Evolutionary conservation across 192 early-diverging fungal genomes (phyloP), one percentile per base, ranked within the genome.

Genomic region (Podila clonocystis): DNA sequence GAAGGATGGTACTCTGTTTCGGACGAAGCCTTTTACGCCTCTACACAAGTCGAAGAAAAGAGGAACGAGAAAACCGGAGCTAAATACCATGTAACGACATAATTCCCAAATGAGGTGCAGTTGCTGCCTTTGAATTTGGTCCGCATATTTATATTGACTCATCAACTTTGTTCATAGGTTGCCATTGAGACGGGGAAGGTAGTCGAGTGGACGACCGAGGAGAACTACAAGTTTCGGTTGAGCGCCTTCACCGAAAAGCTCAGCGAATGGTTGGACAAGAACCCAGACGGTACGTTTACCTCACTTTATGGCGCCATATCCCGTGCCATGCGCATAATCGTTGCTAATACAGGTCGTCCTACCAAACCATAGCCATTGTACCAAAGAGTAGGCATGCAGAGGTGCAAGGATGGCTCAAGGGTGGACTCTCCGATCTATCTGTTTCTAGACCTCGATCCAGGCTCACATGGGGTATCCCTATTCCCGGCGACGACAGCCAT

Each of bases 1-100:
- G 88, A 92, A 57, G 97, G 97, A 30, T 99, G 96, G 96, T 99
- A 99, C 83, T 91, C 94, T 2, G 91, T 99, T 7, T 97, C 97
- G 15, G 97, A 99, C 74, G 97, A 99, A 84, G 94, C 95, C 0
- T 99, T 96, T 72, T 96, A 96, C 71, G 86, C 95, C 0, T 78
- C 82, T 13, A 82, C 83, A 2, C 94, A 96, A 76, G 89, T 96
- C 0, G 90, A 94, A 62, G 87, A 93, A 71, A 84, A 89, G 24
- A 57, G 67, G 0, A 87, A 90, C 63, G 68, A 79, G 19, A 87
- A 89, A 49, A 84, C 85, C 22, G 90, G 89, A 17, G 71, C 83
- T 29, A 82, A 78, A 15, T 71, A 65, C 34, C 87, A 84, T 84
- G 87, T 90, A 70, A 20, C 15, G 60, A 19, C 22, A 58, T 49